Percentiles rank a stretch among this genome's conserved stretches.
Evolutionary conservation across 306 rosid genomes (phyloP).

Genomic region (Mimosa bimucronata): DNA sequence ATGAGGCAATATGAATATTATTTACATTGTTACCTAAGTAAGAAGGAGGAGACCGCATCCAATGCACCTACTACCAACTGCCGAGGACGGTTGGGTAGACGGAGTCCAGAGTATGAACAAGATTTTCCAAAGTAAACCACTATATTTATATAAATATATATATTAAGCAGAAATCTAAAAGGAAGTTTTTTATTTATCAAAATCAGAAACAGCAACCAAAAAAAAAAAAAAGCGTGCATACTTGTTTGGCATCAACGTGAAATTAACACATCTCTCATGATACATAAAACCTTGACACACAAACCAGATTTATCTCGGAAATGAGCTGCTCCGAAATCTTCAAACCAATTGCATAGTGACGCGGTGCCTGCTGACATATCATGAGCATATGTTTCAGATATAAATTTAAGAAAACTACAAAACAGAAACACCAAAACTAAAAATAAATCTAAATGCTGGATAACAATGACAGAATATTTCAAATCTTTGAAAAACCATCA

Average conservation of each 20-base stretch:
- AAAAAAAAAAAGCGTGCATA: neutral
- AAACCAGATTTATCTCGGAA: slow-evolving; percentile 60
- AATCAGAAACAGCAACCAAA: neutral
- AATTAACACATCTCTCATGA: slow-evolving; percentile 12
- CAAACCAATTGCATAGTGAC: slow-evolving; percentile 56
- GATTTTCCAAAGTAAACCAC: neutral
- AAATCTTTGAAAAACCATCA: slow-evolving; percentile 19
- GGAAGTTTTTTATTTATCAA: neutral
- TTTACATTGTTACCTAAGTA: neutral
- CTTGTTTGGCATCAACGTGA: slow-evolving; percentile 4
- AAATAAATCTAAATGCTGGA: slow-evolving; percentile 6
- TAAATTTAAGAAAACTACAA: slow-evolving; percentile 21
- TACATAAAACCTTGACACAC: slow-evolving; percentile 27
- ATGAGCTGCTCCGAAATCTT: slow-evolving; percentile 52
- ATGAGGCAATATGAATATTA: neutral
- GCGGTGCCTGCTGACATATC: slow-evolving; percentile 45
- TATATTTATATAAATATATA: neutral
- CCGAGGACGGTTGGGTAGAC: neutral
- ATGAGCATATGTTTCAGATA: slow-evolving; percentile 30
- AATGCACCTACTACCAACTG: slow-evolving; percentile 10
- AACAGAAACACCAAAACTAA: neutral
- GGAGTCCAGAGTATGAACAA: neutral
- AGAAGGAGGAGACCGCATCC: neutral
- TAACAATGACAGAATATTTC: neutral
- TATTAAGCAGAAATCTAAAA: neutral